Percentiles rank a stretch among this genome's conserved stretches.
Conservation (phyloP, 2,329 filamentous ascomycete genomes). For the Aureobasidium uvarum region DNA sequence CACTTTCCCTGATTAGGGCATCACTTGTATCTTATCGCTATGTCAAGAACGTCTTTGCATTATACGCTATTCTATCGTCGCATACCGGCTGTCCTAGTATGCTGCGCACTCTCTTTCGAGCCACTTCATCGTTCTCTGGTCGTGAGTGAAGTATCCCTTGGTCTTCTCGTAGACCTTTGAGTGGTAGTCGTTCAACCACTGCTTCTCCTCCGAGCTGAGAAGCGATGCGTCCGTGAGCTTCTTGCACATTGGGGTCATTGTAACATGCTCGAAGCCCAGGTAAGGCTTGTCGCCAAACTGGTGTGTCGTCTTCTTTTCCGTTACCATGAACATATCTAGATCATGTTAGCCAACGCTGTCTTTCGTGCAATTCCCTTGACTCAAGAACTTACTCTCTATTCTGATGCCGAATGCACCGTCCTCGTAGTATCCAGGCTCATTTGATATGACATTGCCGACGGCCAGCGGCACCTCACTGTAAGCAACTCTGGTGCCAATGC, state of each 20-base stretch:
- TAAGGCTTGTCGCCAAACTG: constrained; percentile 92
- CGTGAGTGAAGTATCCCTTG: constrained; percentile 67
- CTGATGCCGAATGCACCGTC: constrained; percentile 92
- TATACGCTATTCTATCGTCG: not conserved
- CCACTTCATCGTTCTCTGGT: constrained; percentile 72
- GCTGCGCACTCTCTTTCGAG: constrained; percentile 80
- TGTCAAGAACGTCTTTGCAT: not conserved
- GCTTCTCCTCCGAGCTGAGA: constrained; percentile 70
- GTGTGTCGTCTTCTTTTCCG: constrained; percentile 80
- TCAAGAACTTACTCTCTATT: constrained; percentile 68
- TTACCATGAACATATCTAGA: constrained; percentile 78
- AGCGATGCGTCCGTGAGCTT: constrained; percentile 77
- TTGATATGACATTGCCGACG: constrained; percentile 91
- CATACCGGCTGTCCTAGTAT: not conserved
- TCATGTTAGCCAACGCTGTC: constrained; percentile 16
- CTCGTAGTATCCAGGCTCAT: constrained; percentile 95
- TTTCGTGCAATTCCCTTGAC: not conserved
- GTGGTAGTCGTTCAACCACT: constrained; percentile 87
- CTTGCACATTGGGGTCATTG: constrained; percentile 91
- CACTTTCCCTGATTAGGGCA: not conserved
- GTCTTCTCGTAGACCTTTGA: constrained; percentile 79
- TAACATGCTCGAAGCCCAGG: constrained; percentile 94
- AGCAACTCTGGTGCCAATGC: constrained; percentile 87
- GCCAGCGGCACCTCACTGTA: constrained; percentile 87
- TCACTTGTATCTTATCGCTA: not conserved